Conservation (phyloP, 2,329 filamentous ascomycete species). For the Diatrype stigma region DNA sequence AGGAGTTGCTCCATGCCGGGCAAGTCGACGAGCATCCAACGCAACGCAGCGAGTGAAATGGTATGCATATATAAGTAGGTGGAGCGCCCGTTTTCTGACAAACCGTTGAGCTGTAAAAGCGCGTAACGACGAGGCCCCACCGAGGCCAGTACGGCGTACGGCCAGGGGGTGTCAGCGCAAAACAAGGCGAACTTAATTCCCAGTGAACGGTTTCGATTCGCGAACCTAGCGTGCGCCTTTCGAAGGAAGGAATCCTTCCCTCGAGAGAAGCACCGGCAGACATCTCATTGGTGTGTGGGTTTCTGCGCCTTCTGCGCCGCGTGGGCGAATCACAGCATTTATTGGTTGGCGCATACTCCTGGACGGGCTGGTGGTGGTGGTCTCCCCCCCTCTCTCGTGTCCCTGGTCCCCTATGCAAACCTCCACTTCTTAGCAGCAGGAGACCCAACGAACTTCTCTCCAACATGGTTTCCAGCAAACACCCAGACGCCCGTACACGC, state of each 20-base stretch:
- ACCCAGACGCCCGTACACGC: too few species aligned
- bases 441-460: not conserved
- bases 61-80: not conserved
- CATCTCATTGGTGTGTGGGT: not conserved
- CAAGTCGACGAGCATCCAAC: not conserved
- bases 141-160: not conserved
- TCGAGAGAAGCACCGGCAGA: not conserved
- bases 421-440: not conserved
- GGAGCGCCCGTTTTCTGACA: not conserved
- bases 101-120: not conserved
- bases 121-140: not conserved
- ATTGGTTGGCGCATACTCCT: not conserved
- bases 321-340: not conserved
- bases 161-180: not conserved
- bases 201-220: not conserved
- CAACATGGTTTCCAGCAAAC: not conserved
- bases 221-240: not conserved
- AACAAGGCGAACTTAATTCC: not conserved
- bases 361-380: too few species aligned
- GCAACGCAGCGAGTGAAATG: too few species aligned
- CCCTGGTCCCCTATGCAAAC: too few species aligned
- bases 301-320: not conserved
- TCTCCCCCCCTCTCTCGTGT: not conserved
- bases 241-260: not conserved
- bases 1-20: too few species aligned